Percentiles rank a stretch among this genome's conserved stretches.
Evolutionary conservation across 805 yeast genomes (phyloP).

Genomic region (Suhomyces sp.): DNA sequence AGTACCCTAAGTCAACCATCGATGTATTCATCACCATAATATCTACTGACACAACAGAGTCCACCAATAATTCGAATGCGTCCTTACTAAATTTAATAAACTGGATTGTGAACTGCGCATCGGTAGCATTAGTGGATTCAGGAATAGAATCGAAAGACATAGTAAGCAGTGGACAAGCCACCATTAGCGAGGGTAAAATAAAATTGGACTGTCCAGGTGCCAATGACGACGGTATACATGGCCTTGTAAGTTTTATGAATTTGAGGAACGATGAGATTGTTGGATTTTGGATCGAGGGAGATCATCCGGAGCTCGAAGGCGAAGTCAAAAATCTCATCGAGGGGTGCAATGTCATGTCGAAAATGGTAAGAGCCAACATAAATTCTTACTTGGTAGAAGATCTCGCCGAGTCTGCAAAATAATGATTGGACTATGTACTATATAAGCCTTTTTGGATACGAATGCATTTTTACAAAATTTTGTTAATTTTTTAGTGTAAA

Average conservation of each 20-base stretch:
- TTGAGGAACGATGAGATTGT: conserved; percentile 56
- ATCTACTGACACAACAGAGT: conserved; percentile 32
- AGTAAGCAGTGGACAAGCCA: conserved; percentile 62
- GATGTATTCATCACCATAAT: conserved; percentile 72
- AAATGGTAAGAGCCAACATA: conserved; percentile 41
- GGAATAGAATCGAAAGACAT: conserved; percentile 78
- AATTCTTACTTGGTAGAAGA: conserved; percentile 39
- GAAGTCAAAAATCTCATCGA: conserved; percentile 29
- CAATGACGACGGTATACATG: conserved; percentile 21
- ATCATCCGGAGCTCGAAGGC: conserved; percentile 22
- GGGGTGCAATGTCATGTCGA: conserved; percentile 45
- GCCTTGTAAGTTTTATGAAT: conserved; percentile 51
- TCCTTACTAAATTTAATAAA: conserved; percentile 40
- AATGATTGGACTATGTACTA: not conserved
- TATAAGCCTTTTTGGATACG: not conserved
- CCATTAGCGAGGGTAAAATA: conserved; percentile 11
- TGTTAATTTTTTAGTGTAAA: not conserved
- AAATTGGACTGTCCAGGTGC: conserved; percentile 17
- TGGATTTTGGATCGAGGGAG: conserved; percentile 53
- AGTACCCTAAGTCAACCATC: conserved; percentile 88
- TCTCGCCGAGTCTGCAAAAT: not conserved
- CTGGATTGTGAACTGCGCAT: conserved; percentile 60
- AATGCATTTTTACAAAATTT: not conserved
- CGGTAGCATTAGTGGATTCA: conserved; percentile 79
- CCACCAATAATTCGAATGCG: conserved; percentile 16